A percentile compares a stretch with the other conserved stretches of the same genome.
Evolutionary conservation across 768 basidiomycete species (phyloP).

Genomic region (Termitomyces sp.): DNA sequence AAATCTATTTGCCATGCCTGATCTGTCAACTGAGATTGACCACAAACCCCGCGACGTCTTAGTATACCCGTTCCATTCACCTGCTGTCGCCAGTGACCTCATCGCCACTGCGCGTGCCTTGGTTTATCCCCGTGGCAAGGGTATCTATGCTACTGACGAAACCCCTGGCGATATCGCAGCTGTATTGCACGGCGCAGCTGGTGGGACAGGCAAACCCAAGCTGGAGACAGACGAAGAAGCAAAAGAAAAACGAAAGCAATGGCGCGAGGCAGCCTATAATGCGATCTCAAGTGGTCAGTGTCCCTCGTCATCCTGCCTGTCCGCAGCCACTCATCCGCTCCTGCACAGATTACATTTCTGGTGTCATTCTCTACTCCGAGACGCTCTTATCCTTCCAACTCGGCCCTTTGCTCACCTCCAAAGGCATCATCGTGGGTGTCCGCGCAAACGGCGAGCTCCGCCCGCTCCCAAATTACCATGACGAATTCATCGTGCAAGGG

Average conservation of each 20-base stretch:
- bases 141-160: slow-evolving; percentile 51
- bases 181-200: slow-evolving; percentile 29
- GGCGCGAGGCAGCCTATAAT: slow-evolving; percentile 39
- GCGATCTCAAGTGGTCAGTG: slow-evolving; percentile 32
- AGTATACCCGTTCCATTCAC: slow-evolving; percentile 34
- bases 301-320: slow-evolving; percentile 6
- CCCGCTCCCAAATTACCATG: slow-evolving; percentile 35
- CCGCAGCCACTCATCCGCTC: not conserved
- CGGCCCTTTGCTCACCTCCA: slow-evolving; percentile 33
- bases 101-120: slow-evolving; percentile 37
- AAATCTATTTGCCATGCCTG: slow-evolving; percentile 25
- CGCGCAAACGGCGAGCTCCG: slow-evolving; percentile 45
- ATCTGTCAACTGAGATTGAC: slow-evolving; percentile 10
- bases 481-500: slow-evolving; percentile 45
- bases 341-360: slow-evolving; percentile 28
- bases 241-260: slow-evolving; percentile 31
- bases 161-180: slow-evolving; percentile 36
- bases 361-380: slow-evolving; percentile 45
- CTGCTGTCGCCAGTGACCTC: slow-evolving; percentile 33
- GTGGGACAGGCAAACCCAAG: slow-evolving; percentile 18
- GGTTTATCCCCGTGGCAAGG: slow-evolving; percentile 42
- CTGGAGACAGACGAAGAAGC: slow-evolving; percentile 28
- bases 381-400: slow-evolving; percentile 45
- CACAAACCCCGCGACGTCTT: slow-evolving; percentile 20
- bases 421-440: slow-evolving; percentile 43